A percentile compares a stretch with the other conserved stretches of the same genome.
Conservation (phyloP, 1,284 basidiomycete species). For the Naganishia albida region DNA sequence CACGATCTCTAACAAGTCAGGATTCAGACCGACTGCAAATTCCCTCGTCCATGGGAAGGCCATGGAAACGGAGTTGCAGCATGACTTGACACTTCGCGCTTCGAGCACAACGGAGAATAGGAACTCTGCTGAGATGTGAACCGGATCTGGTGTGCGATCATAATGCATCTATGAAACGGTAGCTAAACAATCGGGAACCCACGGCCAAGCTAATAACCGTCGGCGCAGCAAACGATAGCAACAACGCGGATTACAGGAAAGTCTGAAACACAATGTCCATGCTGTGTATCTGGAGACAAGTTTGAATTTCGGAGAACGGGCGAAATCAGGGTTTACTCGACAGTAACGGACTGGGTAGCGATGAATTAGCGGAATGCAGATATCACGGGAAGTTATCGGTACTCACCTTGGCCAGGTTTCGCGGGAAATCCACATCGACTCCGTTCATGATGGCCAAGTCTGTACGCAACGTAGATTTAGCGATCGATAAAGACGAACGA, state of each 20-base stretch:
- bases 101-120: no score
- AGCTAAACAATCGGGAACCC: neutral
- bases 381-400: no score
- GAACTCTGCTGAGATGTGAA: no score
- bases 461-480: conserved; percentile 22
- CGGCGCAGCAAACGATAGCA: neutral
- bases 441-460: conserved; percentile 91
- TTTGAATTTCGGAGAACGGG: neutral
- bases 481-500: conserved; percentile 59
- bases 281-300: conserved; percentile 11
- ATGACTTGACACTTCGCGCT: no score
- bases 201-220: neutral
- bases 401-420: conserved; percentile 70
- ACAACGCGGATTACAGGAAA: neutral
- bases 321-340: conserved; percentile 11
- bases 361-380: neutral
- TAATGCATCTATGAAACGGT: conserved; percentile 23
- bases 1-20: no score
- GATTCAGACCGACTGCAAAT: no score
- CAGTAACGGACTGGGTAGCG: conserved; percentile 15
- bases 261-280: conserved; percentile 25
- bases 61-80: no score
- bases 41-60: no score
- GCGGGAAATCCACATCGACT: conserved; percentile 97
- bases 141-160: no score